phyloP scores from a whole-genome alignment of 2,329 filamentous ascomycete species.

The Zasmidium citrigriseum region DNA sequence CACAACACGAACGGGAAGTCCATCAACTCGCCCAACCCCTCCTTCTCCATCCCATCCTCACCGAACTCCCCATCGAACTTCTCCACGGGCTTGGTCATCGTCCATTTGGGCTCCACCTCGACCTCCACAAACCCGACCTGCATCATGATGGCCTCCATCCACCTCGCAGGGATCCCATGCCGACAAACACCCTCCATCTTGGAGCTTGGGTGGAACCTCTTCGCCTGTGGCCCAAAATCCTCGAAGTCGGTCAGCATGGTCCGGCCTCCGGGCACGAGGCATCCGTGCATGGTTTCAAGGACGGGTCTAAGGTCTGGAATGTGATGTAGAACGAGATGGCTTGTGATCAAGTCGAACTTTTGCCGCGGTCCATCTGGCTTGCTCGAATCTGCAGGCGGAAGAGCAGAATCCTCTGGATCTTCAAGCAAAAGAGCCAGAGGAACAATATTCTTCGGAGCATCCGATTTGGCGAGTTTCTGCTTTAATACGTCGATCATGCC shows the following conservation, averaged over 20 bases:
- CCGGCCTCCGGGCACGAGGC: slow-evolving; percentile 22
- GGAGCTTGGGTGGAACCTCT: slow-evolving; percentile 25
- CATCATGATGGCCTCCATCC: slow-evolving; percentile 22
- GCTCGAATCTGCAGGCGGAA: slow-evolving; percentile 14
- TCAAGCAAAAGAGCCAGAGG: slow-evolving; percentile 26
- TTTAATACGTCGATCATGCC: slow-evolving; percentile 30
- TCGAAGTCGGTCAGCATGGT: slow-evolving; percentile 31
- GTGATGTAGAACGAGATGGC: slow-evolving; percentile 30
- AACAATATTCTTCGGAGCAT: slow-evolving; percentile 23
- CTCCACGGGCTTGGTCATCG: slow-evolving; percentile 29
- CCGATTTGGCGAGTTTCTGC: slow-evolving; percentile 19
- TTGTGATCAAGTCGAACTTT: slow-evolving; percentile 30
- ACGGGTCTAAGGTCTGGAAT: slow-evolving; percentile 25
- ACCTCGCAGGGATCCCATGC: slow-evolving; percentile 25
- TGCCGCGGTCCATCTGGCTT: slow-evolving; percentile 10
- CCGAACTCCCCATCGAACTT: slow-evolving; percentile 32
- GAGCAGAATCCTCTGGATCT: slow-evolving; percentile 23
- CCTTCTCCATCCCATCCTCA: slow-evolving; percentile 8
- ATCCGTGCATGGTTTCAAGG: slow-evolving; percentile 26
- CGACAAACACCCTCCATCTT: slow-evolving; percentile 29
- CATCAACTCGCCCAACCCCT: slow-evolving; percentile 23
- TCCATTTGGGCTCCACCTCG: slow-evolving; percentile 25
- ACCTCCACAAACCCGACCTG: slow-evolving; percentile 25
- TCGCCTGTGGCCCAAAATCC: slow-evolving; percentile 27
- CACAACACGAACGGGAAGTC: slow-evolving; percentile 29